phyloP scores from a whole-genome alignment of 2,329 filamentous ascomycete genomes.

The Trichoderma cornu-damae region DNA sequence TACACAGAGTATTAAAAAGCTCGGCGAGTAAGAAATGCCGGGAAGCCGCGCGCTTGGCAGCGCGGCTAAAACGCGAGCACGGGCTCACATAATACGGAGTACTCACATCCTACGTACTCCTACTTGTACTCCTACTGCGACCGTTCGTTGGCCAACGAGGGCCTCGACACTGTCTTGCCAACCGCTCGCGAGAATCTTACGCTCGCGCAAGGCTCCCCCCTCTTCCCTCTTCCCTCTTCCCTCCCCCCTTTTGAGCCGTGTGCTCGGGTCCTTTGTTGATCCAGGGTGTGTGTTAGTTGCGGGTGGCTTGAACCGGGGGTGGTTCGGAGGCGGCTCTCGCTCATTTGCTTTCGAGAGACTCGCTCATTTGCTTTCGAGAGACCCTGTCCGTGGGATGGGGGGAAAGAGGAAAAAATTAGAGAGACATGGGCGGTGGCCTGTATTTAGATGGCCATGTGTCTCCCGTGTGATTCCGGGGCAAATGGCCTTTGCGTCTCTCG shows the following conservation, averaged over 20 bases:
- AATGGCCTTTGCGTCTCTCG: too few species aligned
- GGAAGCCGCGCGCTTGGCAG: too few species aligned
- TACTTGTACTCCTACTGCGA: not conserved
- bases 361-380: not conserved
- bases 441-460: slow-evolving; percentile 15
- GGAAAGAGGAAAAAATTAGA: not conserved
- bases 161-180: not conserved
- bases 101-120: too few species aligned
- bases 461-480: not conserved
- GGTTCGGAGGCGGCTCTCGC: not conserved
- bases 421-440: slow-evolving; percentile 8
- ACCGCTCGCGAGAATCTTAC: not conserved
- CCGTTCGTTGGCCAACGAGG: slow-evolving; percentile 6
- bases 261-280: not conserved
- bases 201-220: not conserved
- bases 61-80: too few species aligned
- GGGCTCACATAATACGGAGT: too few species aligned
- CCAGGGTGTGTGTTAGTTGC: not conserved
- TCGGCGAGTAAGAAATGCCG: too few species aligned
- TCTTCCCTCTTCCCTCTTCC: not conserved
- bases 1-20: too few species aligned
- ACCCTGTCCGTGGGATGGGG: not conserved
- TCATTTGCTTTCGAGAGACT: not conserved
- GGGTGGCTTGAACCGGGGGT: not conserved
- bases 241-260: not conserved